phyloP scores from a whole-genome alignment of 345 rosid genomes.

The Dipteronia dyeriana region DNA sequence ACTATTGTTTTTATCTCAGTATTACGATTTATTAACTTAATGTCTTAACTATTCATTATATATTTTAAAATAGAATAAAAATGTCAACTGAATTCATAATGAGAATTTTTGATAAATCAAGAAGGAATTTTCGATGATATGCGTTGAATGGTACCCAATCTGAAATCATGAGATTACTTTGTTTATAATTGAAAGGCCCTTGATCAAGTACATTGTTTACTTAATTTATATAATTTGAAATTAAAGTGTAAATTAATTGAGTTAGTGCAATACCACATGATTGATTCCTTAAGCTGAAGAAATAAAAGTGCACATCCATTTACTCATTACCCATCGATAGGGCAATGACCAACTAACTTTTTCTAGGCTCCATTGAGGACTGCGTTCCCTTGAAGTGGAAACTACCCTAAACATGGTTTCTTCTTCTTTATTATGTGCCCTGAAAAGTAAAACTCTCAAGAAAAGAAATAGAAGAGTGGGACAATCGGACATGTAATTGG shows the following conservation, averaged over 20 bases:
- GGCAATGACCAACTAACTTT: not conserved
- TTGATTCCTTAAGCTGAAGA: not conserved
- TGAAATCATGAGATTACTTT: not conserved
- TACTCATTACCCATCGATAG: not conserved
- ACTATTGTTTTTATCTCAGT: no score
- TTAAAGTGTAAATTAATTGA: not conserved
- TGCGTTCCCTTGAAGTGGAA: constrained; percentile 29
- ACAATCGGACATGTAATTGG: constrained; percentile 5
- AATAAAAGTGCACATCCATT: not conserved
- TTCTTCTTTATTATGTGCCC: not conserved
- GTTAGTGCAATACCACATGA: not conserved
- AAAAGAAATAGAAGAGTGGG: not conserved
- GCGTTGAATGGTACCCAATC: no score
- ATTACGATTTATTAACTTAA: no score
- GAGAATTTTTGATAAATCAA: not conserved
- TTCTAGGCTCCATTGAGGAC: not conserved
- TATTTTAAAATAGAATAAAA: not conserved
- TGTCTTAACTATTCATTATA: no score
- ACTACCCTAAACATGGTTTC: constrained; percentile 9
- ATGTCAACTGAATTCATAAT: not conserved
- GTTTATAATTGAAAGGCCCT: not conserved
- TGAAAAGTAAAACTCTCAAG: not conserved
- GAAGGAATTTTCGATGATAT: not conserved
- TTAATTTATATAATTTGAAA: not conserved
- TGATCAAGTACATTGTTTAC: not conserved